Evolutionary conservation across 306 rosid species (phyloP).

Genomic region (Herpetospermum pedunculosum): DNA sequence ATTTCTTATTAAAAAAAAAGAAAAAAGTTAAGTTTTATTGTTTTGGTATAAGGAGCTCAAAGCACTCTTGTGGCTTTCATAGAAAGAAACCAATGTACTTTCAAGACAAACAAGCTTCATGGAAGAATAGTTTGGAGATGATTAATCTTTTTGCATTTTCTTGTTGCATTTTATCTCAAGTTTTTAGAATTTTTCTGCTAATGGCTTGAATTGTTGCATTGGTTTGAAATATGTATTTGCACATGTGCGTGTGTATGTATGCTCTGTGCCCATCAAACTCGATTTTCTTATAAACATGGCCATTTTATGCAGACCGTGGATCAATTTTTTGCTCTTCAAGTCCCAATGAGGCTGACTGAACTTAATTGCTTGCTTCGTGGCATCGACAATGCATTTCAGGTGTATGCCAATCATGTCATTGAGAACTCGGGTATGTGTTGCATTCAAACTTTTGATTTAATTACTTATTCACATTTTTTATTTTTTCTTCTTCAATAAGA

Average conservation of each 20-base stretch:
- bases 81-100: no score
- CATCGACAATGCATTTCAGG: constrained; percentile 91
- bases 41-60: no score
- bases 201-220: not conserved
- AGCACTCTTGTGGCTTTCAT: no score
- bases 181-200: not conserved
- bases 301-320: constrained; percentile 70
- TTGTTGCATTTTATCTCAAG: not conserved
- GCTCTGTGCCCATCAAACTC: not conserved
- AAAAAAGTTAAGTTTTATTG: no score
- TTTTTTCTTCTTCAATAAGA: not conserved
- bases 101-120: no score
- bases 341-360: constrained; percentile 92
- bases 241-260: not conserved
- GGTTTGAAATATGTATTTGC: not conserved
- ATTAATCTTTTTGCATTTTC: not conserved
- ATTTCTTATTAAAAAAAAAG: no score
- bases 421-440: constrained; percentile 57
- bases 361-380: constrained; percentile 84
- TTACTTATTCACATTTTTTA: not conserved
- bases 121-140: no score
- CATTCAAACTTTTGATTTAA: not conserved
- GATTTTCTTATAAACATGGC: constrained; percentile 5
- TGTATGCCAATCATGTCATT: constrained; percentile 56
- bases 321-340: constrained; percentile 86